phyloP scores from a whole-genome alignment of 345 rosid genomes.

The Barbarea vulgaris region DNA sequence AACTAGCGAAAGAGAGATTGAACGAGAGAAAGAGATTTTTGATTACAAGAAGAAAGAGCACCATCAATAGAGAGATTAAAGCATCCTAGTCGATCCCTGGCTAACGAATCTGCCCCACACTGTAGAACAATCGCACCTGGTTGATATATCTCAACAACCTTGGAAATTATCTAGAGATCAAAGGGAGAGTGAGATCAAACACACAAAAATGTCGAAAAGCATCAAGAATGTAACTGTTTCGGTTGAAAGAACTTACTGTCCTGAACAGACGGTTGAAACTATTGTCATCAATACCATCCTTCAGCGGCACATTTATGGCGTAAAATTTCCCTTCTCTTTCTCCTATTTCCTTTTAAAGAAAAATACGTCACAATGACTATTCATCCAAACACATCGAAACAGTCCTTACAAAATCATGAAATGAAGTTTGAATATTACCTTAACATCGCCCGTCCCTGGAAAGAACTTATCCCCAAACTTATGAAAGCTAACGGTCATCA shows the following conservation, averaged over 20 bases:
- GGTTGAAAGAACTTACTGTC: constrained; percentile 58
- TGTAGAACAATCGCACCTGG: constrained; percentile 97
- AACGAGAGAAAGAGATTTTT: constrained; percentile 22
- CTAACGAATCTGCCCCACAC: constrained; percentile 98
- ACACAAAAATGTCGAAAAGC: neutral
- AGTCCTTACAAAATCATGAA: neutral
- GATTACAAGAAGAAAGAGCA: constrained; percentile 61
- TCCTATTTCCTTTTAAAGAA: constrained; percentile 75
- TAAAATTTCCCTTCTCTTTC: constrained; percentile 95
- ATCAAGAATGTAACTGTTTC: neutral
- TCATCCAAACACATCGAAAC: constrained; percentile 19
- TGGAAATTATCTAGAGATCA: constrained; percentile 64
- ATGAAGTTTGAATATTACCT: constrained; percentile 52
- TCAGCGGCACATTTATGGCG: constrained; percentile 94
- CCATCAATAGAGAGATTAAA: constrained; percentile 99
- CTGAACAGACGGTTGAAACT: constrained; percentile 95
- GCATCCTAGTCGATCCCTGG: constrained; percentile 96
- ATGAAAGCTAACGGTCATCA: constrained; percentile 99
- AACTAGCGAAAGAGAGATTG: constrained; percentile 6
- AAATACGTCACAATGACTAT: constrained; percentile 6
- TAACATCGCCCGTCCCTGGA: constrained; percentile 98
- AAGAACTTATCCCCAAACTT: constrained; percentile 93
- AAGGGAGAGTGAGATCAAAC: neutral
- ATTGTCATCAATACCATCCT: constrained; percentile 94
- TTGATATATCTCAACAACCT: constrained; percentile 88